Conservation (phyloP, 306 rosid species). For the Trichosanthes truncata region DNA sequence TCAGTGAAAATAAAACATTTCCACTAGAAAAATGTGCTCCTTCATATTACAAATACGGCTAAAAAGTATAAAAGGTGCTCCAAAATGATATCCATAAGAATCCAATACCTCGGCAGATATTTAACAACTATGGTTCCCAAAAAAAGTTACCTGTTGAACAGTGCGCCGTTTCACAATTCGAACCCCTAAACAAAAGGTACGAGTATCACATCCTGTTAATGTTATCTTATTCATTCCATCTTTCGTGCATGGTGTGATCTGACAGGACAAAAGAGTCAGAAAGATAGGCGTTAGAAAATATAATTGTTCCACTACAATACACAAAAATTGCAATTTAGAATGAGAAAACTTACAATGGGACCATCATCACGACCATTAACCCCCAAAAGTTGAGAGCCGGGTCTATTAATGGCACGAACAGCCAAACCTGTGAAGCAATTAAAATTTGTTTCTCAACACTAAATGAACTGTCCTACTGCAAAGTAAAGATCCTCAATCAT, state of each 20-base stretch:
- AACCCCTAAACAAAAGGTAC: slow-evolving; percentile 84
- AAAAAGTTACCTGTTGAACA: slow-evolving; percentile 61
- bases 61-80: not conserved
- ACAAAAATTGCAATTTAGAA: not conserved
- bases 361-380: slow-evolving; percentile 99
- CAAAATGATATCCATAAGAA: not conserved
- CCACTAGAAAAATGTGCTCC: not conserved
- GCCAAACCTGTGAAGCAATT: slow-evolving; percentile 44
- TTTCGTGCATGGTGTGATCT: slow-evolving; percentile 71
- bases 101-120: not conserved
- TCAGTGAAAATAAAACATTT: not conserved
- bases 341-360: slow-evolving; percentile 64
- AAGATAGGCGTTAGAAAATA: slow-evolving; percentile 15
- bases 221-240: slow-evolving; percentile 85
- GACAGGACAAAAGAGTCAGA: slow-evolving; percentile 29
- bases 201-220: slow-evolving; percentile 84
- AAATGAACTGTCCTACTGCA: not conserved
- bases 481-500: not conserved
- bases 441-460: not conserved
- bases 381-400: slow-evolving; percentile 90
- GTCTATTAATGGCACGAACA: slow-evolving; percentile 87
- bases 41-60: not conserved
- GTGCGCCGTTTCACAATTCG: slow-evolving; percentile 78
- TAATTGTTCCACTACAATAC: not conserved
- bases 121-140: not conserved